phyloP scores from a whole-genome alignment of 768 basidiomycete genomes.

The Pleurotus giganteus region DNA sequence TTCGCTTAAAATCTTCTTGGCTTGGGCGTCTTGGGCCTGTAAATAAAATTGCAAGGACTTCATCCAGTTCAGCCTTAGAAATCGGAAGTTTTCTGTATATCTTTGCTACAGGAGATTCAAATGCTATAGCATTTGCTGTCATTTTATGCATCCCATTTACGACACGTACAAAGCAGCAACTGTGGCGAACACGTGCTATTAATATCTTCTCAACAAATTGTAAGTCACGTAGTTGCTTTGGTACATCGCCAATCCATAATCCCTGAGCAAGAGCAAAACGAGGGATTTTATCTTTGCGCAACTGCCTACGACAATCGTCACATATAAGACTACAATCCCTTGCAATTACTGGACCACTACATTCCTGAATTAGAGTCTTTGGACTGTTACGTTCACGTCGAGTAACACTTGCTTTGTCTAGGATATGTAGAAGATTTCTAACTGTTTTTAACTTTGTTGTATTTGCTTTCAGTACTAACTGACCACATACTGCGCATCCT shows the following conservation, averaged over 20 bases:
- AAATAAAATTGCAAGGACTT: slow-evolving; percentile 29
- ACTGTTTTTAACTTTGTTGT: slow-evolving; percentile 10
- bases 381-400: slow-evolving; percentile 4
- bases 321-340: slow-evolving; percentile 12
- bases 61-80: slow-evolving; percentile 25
- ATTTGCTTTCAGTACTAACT: neutral
- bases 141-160: too few species aligned
- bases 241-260: too few species aligned
- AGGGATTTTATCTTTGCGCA: slow-evolving; percentile 10
- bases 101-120: slow-evolving; percentile 26
- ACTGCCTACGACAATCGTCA: neutral
- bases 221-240: too few species aligned
- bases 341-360: slow-evolving; percentile 15
- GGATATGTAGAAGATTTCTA: neutral
- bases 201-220: too few species aligned
- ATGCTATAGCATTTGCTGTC: slow-evolving; percentile 17
- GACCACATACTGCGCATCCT: slow-evolving; percentile 17
- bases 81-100: slow-evolving; percentile 31
- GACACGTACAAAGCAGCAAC: too few species aligned
- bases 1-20: slow-evolving; percentile 22
- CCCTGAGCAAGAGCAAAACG: slow-evolving; percentile 25
- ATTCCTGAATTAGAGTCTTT: slow-evolving; percentile 10
- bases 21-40: slow-evolving; percentile 24
- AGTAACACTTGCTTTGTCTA: slow-evolving; percentile 9
- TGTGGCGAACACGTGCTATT: too few species aligned